A percentile compares a stretch with the other conserved stretches of the same genome.
phyloP scores from a whole-genome alignment of 768 basidiomycete genomes.

The Mycena belliarum region DNA sequence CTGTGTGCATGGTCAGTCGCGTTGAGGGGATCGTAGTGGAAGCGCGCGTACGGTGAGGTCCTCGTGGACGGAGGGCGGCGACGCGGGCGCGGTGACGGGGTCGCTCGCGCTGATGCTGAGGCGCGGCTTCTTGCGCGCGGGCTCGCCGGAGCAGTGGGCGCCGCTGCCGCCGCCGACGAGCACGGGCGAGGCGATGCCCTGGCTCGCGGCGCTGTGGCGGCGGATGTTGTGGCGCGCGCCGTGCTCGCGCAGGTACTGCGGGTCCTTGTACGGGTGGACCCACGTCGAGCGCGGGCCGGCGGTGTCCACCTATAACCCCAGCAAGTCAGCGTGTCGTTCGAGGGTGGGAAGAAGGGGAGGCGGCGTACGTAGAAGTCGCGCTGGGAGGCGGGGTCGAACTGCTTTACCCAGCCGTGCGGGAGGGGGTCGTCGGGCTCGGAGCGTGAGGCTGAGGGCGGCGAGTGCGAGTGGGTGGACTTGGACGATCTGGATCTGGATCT shows the following conservation, averaged over 20 bases:
- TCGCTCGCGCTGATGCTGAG: not conserved
- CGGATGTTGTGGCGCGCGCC: slow-evolving; percentile 11
- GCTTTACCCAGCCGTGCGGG: slow-evolving; percentile 21
- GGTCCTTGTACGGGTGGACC: slow-evolving; percentile 20
- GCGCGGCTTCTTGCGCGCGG: slow-evolving; percentile 12
- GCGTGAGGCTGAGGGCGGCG: slow-evolving; percentile 2
- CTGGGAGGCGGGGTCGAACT: slow-evolving; percentile 15
- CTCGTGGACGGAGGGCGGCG: slow-evolving; percentile 3
- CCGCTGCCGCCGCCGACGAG: slow-evolving; percentile 1
- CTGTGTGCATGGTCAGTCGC: too few relatives aligned
- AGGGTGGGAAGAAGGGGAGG: not conserved
- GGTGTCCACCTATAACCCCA: slow-evolving; percentile 19
- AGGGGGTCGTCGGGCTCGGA: too few relatives aligned
- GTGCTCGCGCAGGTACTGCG: slow-evolving; percentile 20
- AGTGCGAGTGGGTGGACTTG: too few relatives aligned
- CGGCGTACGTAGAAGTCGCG: slow-evolving; percentile 19
- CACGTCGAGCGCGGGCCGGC: slow-evolving; percentile 17
- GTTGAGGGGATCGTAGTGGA: too few relatives aligned
- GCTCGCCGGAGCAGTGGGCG: not conserved
- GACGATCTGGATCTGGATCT: too few relatives aligned
- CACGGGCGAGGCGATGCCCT: slow-evolving; percentile 20
- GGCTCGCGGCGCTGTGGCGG: slow-evolving; percentile 20
- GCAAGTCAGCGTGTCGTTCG: slow-evolving; percentile 1
- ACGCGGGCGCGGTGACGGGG: not conserved
- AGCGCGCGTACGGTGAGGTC: slow-evolving; percentile 15